Percentiles rank a stretch among this genome's conserved stretches.
Evolutionary conservation across 768 basidiomycete genomes (phyloP).

Genomic region (Suillus hirtellus): DNA sequence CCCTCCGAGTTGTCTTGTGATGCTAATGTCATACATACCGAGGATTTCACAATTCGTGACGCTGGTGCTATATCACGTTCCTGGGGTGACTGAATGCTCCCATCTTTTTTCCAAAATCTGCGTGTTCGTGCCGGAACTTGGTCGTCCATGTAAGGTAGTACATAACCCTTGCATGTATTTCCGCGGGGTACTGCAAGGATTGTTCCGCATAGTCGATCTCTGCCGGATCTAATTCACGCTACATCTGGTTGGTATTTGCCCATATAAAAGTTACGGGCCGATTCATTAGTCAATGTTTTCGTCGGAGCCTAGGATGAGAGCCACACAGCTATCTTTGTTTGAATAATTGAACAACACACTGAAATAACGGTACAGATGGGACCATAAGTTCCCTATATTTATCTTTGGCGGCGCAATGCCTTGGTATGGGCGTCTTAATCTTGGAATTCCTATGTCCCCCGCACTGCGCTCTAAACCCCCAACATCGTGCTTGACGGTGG

Average conservation of each 20-base stretch:
- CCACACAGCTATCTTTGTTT: neutral
- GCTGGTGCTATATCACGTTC: conserved; percentile 36
- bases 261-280: conserved; percentile 3
- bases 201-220: conserved; percentile 19
- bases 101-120: conserved; percentile 14
- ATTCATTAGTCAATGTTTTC: conserved; percentile 5
- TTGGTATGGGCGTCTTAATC: neutral
- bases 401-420: neutral
- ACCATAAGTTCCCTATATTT: neutral
- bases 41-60: conserved; percentile 30
- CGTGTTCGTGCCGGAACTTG: conserved; percentile 35
- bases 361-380: neutral
- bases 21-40: conserved; percentile 18
- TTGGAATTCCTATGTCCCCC: neutral
- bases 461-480: neutral
- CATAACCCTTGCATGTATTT: conserved; percentile 24
- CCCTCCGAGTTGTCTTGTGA: conserved; percentile 15
- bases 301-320: neutral
- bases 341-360: conserved; percentile 5
- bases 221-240: conserved; percentile 30
- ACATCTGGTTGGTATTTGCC: conserved; percentile 8
- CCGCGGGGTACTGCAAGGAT: conserved; percentile 34
- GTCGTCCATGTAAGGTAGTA: conserved; percentile 21
- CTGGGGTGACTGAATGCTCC: conserved; percentile 31
- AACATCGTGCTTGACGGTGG: too few relatives aligned